phyloP scores from a whole-genome alignment of 2,329 filamentous ascomycete genomes.

The Stemphylium lycopersici region DNA sequence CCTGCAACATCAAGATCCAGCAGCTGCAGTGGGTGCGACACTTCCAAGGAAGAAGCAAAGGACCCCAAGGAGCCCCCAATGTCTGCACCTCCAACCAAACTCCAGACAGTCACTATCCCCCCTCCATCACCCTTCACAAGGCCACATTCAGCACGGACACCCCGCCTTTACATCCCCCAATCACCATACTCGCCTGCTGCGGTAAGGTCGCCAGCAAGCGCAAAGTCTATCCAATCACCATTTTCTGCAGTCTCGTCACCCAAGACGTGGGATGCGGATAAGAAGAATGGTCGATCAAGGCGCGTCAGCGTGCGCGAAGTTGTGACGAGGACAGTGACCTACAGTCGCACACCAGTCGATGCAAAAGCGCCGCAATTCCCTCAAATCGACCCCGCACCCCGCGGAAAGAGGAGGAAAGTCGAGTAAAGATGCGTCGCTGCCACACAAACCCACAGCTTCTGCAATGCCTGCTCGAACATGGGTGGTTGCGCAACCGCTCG shows the following conservation, averaged over 20 bases:
- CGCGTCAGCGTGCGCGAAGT: constrained; percentile 81
- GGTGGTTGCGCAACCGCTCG: constrained; percentile 34
- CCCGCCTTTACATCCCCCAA: constrained; percentile 74
- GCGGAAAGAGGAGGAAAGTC: constrained; percentile 87
- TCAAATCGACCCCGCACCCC: constrained; percentile 86
- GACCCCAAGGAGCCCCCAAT: constrained; percentile 46
- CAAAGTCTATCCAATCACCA: constrained; percentile 63
- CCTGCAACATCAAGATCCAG: constrained; percentile 47
- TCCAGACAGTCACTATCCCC: constrained; percentile 64
- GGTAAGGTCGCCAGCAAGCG: constrained; percentile 72
- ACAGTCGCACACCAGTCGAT: constrained; percentile 64
- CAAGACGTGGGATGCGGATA: constrained; percentile 78
- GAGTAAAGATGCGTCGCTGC: constrained; percentile 47
- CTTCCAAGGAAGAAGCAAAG: constrained; percentile 33
- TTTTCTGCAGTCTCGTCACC: constrained; percentile 73
- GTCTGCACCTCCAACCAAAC: constrained; percentile 52
- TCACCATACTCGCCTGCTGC: constrained; percentile 71
- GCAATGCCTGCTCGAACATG: constrained; percentile 23
- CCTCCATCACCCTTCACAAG: constrained; percentile 68
- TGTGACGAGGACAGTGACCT: constrained; percentile 91
- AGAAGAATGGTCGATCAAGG: constrained; percentile 66
- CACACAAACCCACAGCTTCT: constrained; percentile 22
- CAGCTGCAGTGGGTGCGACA: constrained; percentile 47
- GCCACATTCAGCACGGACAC: constrained; percentile 65
- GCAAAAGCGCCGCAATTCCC: constrained; percentile 50